Evolutionary conservation across 2,329 filamentous ascomycete genomes (phyloP).

Genomic region (Corynespora cassiicola): DNA sequence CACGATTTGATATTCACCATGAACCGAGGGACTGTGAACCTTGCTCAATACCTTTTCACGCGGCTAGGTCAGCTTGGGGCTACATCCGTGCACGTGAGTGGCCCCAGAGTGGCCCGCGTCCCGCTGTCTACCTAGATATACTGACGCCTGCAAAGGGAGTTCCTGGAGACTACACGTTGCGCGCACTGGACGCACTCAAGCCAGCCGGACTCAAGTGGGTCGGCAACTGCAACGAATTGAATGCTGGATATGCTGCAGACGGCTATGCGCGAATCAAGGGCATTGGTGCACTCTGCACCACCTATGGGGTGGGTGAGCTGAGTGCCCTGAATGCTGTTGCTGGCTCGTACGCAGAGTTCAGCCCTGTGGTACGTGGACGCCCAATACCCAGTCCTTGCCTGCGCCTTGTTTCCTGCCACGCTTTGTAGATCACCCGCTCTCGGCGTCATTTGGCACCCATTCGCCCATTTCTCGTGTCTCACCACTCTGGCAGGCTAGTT

Average conservation of each 20-base stretch:
- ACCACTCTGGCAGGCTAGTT: too few species aligned
- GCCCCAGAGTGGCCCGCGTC: too few species aligned
- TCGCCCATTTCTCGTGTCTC: too few species aligned
- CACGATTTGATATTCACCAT: too few species aligned
- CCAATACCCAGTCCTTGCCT: slow-evolving; percentile 20
- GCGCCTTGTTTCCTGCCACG: not conserved
- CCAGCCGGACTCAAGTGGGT: slow-evolving; percentile 46
- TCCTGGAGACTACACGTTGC: slow-evolving; percentile 34
- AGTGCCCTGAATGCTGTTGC: slow-evolving; percentile 76
- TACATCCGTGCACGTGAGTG: slow-evolving; percentile 36
- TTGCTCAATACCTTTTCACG: slow-evolving; percentile 47
- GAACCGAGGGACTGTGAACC: slow-evolving; percentile 9
- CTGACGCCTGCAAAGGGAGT: slow-evolving; percentile 52
- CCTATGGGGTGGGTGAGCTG: slow-evolving; percentile 72
- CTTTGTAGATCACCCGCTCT: too few species aligned
- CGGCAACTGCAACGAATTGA: slow-evolving; percentile 62
- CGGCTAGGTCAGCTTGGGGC: slow-evolving; percentile 48
- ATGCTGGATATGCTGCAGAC: slow-evolving; percentile 61
- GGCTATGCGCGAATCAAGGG: slow-evolving; percentile 62
- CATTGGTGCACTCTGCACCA: slow-evolving; percentile 73
- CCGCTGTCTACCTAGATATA: not conserved
- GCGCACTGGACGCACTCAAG: slow-evolving; percentile 37
- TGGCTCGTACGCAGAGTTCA: slow-evolving; percentile 74
- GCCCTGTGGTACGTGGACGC: slow-evolving; percentile 65
- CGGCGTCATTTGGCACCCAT: too few species aligned